Conservation (phyloP, 139 green algal genomes). For the Picochlorum sp. region DNA sequence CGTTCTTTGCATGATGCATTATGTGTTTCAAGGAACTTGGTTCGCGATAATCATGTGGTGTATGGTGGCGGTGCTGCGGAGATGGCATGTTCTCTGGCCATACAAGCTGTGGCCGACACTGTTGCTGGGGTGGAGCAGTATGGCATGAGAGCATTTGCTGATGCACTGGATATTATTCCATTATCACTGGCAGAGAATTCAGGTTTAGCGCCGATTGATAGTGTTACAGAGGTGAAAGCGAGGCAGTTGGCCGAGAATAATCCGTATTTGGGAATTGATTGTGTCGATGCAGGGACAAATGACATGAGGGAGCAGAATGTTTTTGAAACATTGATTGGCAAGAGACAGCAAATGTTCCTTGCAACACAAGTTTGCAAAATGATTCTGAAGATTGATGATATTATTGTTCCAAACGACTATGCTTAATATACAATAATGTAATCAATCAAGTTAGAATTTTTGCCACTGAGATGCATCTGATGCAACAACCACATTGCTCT, state of each 20-base stretch:
- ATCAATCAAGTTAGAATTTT: constrained; percentile 24
- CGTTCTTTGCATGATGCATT: constrained; percentile 94
- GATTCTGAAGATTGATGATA: constrained; percentile 99
- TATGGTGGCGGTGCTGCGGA: constrained; percentile 94
- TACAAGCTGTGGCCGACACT: constrained; percentile 79
- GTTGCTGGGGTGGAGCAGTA: constrained; percentile 85
- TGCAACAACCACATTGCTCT: constrained; percentile 2
- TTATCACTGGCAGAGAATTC: constrained; percentile 93
- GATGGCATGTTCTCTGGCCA: constrained; percentile 82
- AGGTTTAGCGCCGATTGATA: constrained; percentile 87
- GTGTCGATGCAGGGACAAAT: constrained; percentile 90
- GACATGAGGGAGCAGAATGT: constrained; percentile 98
- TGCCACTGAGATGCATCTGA: constrained; percentile 16
- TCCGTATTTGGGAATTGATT: constrained; percentile 93
- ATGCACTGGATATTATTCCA: constrained; percentile 85
- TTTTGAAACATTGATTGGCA: constrained; percentile 97
- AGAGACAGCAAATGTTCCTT: constrained; percentile 97
- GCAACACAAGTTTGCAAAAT: constrained; percentile 99
- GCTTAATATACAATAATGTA: constrained; percentile 1
- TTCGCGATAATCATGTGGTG: constrained; percentile 93
- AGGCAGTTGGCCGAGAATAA: constrained; percentile 74
- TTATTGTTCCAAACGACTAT: constrained; percentile 72
- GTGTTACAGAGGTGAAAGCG: constrained; percentile 68
- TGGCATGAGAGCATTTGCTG: constrained; percentile 92
- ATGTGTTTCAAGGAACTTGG: constrained; percentile 96